phyloP scores from a whole-genome alignment of 1,139 yeast species.

The Entelexis sorbosivorans region DNA sequence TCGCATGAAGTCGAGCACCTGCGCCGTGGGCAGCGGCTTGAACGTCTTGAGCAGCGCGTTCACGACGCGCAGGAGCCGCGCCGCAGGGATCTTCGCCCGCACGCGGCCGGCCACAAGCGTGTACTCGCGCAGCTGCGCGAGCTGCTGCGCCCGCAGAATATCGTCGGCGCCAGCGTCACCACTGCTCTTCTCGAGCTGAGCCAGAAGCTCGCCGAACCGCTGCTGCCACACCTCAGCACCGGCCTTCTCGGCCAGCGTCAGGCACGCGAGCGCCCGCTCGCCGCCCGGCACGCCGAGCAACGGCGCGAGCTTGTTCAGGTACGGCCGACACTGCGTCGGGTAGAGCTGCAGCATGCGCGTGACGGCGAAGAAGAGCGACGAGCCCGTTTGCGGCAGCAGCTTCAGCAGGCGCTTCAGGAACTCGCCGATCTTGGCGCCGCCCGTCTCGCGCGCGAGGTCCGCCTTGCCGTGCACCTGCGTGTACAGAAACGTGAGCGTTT shows the following conservation, averaged over 20 bases:
- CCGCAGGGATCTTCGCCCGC: constrained; percentile 15
- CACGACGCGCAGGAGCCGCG: constrained; percentile 1
- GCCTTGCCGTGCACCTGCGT: constrained; percentile 65
- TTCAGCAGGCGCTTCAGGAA: constrained; percentile 46
- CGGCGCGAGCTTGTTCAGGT: constrained; percentile 17
- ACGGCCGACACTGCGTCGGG: constrained; percentile 23
- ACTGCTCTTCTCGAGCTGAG: neutral
- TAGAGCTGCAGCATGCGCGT: constrained; percentile 13
- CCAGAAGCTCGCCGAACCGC: constrained; percentile 3
- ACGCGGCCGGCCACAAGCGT: constrained; percentile 7
- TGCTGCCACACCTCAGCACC: constrained; percentile 11
- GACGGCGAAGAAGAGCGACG: constrained; percentile 5
- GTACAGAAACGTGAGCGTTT: constrained; percentile 42
- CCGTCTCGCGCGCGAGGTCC: constrained; percentile 67
- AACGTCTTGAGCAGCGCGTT: constrained; percentile 1
- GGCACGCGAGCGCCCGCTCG: constrained; percentile 11
- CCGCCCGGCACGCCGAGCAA: constrained; percentile 1
- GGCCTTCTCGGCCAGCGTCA: constrained; percentile 17
- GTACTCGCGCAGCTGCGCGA: constrained; percentile 6
- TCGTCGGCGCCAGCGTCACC: neutral
- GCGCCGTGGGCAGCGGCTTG: constrained; percentile 8
- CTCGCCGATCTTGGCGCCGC: constrained; percentile 65
- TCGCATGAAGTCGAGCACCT: constrained; percentile 9
- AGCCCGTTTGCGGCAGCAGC: constrained; percentile 21
- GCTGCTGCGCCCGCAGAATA: neutral